These are phyloP conservation scores for Kalanchoe fedtschenkoi DNA, from an alignment of 164 flowering plant genomes.

Conservation along the genomic window DNA sequence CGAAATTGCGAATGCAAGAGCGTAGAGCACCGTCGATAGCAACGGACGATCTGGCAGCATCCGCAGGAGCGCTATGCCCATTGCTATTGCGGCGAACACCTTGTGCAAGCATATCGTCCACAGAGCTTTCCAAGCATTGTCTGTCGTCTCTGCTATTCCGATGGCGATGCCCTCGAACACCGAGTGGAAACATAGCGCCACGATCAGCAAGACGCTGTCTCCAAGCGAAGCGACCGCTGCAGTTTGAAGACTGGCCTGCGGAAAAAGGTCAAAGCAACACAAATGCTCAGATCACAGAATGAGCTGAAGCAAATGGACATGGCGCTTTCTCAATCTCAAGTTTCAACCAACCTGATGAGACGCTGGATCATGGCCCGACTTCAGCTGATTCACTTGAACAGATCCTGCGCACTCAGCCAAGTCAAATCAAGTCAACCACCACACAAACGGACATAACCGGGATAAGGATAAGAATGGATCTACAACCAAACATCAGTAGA, in stretches of 20 bases:
- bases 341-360: neutral
- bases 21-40: conserved; percentile 39
- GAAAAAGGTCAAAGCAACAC: too few species aligned
- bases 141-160: conserved; percentile 59
- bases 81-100: conserved; percentile 68
- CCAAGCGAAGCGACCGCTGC: conserved; percentile 35
- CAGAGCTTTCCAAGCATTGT: conserved; percentile 63
- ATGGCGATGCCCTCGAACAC: conserved; percentile 77
- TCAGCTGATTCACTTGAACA: neutral
- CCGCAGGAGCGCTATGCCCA: conserved; percentile 66
- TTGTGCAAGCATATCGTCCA: conserved; percentile 71
- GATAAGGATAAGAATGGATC: neutral
- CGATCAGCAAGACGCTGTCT: conserved; percentile 49
- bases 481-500: neutral
- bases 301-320: too few species aligned
- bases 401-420: neutral
- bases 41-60: conserved; percentile 64
- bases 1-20: conserved; percentile 67
- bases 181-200: conserved; percentile 63
- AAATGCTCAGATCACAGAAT: too few species aligned
- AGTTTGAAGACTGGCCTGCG: conserved; percentile 10
- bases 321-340: too few species aligned
- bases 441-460: neutral
- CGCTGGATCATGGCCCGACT: neutral
- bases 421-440: too few species aligned